Percentiles rank a stretch among this genome's conserved stretches.
Evolutionary conservation across 805 yeast genomes (phyloP).

Genomic region (Wickerhamiella azyma): DNA sequence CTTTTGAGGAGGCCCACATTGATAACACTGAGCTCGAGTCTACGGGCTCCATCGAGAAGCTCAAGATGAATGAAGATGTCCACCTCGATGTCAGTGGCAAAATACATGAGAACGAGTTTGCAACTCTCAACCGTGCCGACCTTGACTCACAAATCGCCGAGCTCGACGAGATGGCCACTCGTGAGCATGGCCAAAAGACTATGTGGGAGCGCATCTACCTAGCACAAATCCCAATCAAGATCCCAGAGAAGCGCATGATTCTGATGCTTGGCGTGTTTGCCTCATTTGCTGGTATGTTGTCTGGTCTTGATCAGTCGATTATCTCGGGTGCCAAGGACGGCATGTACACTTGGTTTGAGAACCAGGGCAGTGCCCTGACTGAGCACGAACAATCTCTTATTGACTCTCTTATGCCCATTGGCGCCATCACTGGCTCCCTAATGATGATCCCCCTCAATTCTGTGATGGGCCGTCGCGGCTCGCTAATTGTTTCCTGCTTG

Average conservation of each 20-base stretch:
- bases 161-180: background rate
- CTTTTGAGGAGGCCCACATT: background rate
- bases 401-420: slow-evolving; percentile 49
- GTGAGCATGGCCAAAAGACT: background rate
- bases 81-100: background rate
- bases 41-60: background rate
- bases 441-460: slow-evolving; percentile 46
- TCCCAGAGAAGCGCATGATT: slow-evolving; percentile 31
- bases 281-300: slow-evolving; percentile 48
- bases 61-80: background rate
- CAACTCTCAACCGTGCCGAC: background rate
- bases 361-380: slow-evolving; percentile 20
- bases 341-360: slow-evolving; percentile 31
- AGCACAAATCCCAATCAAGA: background rate
- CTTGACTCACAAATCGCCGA: background rate
- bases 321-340: slow-evolving; percentile 49
- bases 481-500: slow-evolving; percentile 42
- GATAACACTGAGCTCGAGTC: background rate
- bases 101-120: background rate
- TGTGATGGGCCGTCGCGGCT: slow-evolving; percentile 39
- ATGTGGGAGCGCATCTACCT: background rate
- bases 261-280: slow-evolving; percentile 43
- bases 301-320: slow-evolving; percentile 55
- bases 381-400: slow-evolving; percentile 38
- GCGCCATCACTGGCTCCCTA: slow-evolving; percentile 50